Evolutionary conservation across 768 basidiomycete genomes (phyloP), one percentile per base, ranked within the genome.

Genomic region (Boletus huronensis): DNA sequence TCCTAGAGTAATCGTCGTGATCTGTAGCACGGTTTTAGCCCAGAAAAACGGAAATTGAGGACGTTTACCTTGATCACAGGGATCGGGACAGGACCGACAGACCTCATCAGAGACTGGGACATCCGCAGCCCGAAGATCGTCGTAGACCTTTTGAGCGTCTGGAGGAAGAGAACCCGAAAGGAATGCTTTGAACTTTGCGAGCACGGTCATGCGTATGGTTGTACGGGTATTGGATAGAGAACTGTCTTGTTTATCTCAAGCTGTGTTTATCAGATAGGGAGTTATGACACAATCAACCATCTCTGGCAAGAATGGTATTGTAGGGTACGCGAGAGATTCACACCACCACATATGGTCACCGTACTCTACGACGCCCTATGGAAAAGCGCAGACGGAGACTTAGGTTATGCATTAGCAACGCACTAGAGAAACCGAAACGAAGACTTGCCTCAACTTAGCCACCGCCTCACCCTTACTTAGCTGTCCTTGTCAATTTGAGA

Each of bases 21-120:
- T 83, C 88, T 88, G 58, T 36, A 55, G 23, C 52, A 26, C 36
- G 59, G 49, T 31, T 43, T 57, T 57, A 60, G 55, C 58, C 56
- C 41, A 45, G 51, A 69, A 67, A 67, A 61, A 69, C 65, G 67
- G 66, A 61, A 51, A 50, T 44, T 32, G 23, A 50, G 17, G 32
- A 26, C 41, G 50, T 63, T 58, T 52, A 80, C 88, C 88, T 65
- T 84, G 77, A 65, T 89, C 85, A 64, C 90, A 93, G 40, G 88
- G 88, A 65, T 88, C 80, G 17, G 84, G 77, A 66, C 93, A 95
- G 26, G 77, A 78, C 51, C 84, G 79, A 73, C 92, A 94, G 64
- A 84, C 82, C 0, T 79, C 83, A 10, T 75, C 70, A 5, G 85
- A 79, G 32, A 90, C 77, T 7, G 92, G 90, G 28, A 93, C 78